Base-by-base conservation (phyloP, 495 filamentous ascomycete species). In the Hyaloscypha hepaticicola region DNA sequence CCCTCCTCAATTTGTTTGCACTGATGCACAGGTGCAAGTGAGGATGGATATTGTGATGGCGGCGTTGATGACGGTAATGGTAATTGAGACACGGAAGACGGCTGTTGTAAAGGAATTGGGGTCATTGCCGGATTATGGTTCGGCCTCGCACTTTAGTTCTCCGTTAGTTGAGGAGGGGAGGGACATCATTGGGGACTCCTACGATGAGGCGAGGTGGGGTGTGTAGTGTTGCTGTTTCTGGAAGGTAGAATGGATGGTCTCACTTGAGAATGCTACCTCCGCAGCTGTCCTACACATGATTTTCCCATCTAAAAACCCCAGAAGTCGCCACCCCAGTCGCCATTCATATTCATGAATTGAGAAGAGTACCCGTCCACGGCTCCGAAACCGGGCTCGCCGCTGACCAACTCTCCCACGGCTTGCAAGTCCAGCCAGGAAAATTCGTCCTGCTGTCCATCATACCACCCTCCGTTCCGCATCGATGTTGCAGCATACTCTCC, bases 351-450 rank as follows among this genome's bases (percentile, higher is more conserved):
- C 38, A 45, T 45, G 19, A 16, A 45, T 45, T 45, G 38, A 45
- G 38, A 45, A 45, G 38, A 45, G 19, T 25, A 53, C 9, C 50
- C 50, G 25, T 53, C 50, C 22, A 53, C 25, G 50, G 22, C 50
- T 1, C 50, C 50, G 25, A 25, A 53, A 8, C 50, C 50, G 3
- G 22, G 22, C n/a, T 27, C 50, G 19, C 50, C 65, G 26, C 52
- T 55, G 1, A 64, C 66, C 9, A 68, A 33, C 26, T 68, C 60
- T 0, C 66, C 66, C 16, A 68, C 66, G 8, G 66, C 66, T 28
- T 68, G 60, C 11, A 68, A 51, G n/a, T 68, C 66, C 4, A 68
- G 34, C 66, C 66, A 68, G 14, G 60, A 64, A n/a, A 68, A 68
- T 27, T 68, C 66, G 34, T 68, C 65, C 5, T 60, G 65, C 9